Conservation (phyloP, 2,329 filamentous ascomycete genomes). For the Akanthomyces dipterigenus region DNA sequence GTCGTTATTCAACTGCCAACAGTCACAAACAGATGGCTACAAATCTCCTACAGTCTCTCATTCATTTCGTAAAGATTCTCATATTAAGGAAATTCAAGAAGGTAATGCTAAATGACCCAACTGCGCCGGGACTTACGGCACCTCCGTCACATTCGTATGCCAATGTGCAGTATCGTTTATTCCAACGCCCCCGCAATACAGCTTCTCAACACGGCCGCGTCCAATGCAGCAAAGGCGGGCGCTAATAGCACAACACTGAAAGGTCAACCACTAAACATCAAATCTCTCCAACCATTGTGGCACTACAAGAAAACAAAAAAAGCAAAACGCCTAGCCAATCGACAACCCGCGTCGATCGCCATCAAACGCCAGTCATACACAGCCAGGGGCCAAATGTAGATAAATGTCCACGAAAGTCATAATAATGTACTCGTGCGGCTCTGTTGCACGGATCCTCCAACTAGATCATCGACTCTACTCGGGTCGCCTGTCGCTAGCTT, state of each 20-base stretch:
- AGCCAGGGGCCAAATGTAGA: background rate
- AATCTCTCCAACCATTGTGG: background rate
- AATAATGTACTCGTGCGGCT: slow-evolving; percentile 5
- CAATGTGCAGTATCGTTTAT: slow-evolving; percentile 7
- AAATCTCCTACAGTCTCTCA: background rate
- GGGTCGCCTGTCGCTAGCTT: background rate
- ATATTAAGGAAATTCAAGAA: slow-evolving; percentile 2
- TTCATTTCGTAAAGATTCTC: background rate
- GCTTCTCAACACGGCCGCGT: slow-evolving; percentile 2
- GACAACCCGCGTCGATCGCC: slow-evolving; percentile 1
- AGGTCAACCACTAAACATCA: background rate
- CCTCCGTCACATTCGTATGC: background rate
- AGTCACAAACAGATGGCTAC: background rate
- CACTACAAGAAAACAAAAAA: background rate
- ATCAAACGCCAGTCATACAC: slow-evolving; percentile 6
- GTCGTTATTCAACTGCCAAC: background rate
- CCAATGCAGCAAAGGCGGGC: background rate
- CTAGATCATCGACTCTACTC: background rate
- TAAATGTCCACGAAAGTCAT: background rate
- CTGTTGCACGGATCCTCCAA: background rate
- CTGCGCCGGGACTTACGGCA: background rate
- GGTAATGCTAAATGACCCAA: slow-evolving; percentile 4
- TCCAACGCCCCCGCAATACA: slow-evolving; percentile 2
- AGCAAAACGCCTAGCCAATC: slow-evolving; percentile 9
- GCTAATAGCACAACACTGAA: background rate